A percentile compares a stretch with the other conserved stretches of the same genome.
Evolutionary conservation across 164 flowering plant species (phyloP).

Genomic region (Cinnamomum micranthum): DNA sequence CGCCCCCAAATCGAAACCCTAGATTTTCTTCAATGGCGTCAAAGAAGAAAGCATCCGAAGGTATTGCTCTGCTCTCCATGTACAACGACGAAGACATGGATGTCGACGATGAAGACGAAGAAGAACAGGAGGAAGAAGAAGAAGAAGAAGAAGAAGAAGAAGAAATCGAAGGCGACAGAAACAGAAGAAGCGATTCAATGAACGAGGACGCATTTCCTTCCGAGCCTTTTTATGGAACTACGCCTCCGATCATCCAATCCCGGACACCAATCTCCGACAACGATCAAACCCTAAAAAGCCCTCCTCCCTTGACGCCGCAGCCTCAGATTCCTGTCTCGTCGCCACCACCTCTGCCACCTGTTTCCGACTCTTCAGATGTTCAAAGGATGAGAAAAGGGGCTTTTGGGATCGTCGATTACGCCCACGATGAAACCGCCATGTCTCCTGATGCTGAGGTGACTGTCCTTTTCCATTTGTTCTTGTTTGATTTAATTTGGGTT

Average conservation of each 20-base stretch:
- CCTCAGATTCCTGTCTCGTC: slow-evolving; percentile 1
- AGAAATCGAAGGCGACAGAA: slow-evolving; percentile 1
- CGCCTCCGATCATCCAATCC: slow-evolving; percentile 16
- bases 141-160: slow-evolving; percentile 11
- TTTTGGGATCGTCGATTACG: slow-evolving; percentile 71
- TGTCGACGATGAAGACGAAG: slow-evolving; percentile 32
- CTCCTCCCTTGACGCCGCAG: slow-evolving; percentile 17
- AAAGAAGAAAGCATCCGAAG: slow-evolving; percentile 62
- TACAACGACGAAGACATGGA: slow-evolving; percentile 78
- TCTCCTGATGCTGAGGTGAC: slow-evolving; percentile 89
- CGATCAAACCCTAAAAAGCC: slow-evolving; percentile 13
- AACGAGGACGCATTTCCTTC: slow-evolving; percentile 6
- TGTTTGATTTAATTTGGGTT: background rate
- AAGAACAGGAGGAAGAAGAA: slow-evolving; percentile 14
- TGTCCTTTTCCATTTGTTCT: background rate
- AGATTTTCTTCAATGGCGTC: background rate
- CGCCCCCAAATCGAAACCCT: background rate
- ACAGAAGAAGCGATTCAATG: background rate
- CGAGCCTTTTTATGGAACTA: slow-evolving; percentile 15
- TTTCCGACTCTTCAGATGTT: slow-evolving; percentile 7
- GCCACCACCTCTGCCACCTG: slow-evolving; percentile 10
- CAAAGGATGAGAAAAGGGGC: slow-evolving; percentile 25
- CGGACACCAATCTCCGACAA: slow-evolving; percentile 5
- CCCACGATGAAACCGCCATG: slow-evolving; percentile 80
- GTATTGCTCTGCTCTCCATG: slow-evolving; percentile 72